A percentile compares a stretch with the other conserved stretches of the same genome.
phyloP scores from a whole-genome alignment of 306 rosid species.

The Bauhinia variegata region DNA sequence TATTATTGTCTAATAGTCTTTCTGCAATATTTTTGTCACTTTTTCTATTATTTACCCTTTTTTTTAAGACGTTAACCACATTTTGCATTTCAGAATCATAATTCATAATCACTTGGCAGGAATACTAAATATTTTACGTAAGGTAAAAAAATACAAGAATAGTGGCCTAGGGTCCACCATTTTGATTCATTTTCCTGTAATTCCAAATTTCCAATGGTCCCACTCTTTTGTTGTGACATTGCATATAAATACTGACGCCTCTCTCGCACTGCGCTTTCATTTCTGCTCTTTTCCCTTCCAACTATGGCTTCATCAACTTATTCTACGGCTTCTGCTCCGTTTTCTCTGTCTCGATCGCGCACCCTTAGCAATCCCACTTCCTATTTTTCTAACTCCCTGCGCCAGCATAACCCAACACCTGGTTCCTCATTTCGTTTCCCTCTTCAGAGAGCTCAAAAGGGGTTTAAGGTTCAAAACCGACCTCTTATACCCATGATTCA shows the following conservation, averaged over 20 bases:
- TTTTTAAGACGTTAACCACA: too few species aligned
- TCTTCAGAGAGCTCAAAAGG: slow-evolving; percentile 23
- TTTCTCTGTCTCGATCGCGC: slow-evolving; percentile 40
- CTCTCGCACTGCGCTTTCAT: background rate
- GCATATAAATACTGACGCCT: background rate
- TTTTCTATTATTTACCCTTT: too few species aligned
- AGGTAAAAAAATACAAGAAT: too few species aligned
- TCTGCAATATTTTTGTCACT: too few species aligned
- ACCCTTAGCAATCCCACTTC: slow-evolving; percentile 26
- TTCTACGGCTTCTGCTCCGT: slow-evolving; percentile 15
- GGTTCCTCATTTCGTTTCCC: slow-evolving; percentile 43
- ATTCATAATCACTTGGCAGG: too few species aligned
- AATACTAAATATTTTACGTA: too few species aligned
- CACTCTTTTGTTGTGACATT: too few species aligned
- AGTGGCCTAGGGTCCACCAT: too few species aligned
- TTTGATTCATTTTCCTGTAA: too few species aligned
- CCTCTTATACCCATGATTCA: slow-evolving; percentile 43
- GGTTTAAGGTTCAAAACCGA: slow-evolving; percentile 38
- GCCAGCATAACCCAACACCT: slow-evolving; percentile 20
- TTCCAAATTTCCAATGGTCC: too few species aligned
- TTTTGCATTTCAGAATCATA: too few species aligned
- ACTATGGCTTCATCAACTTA: slow-evolving; percentile 40
- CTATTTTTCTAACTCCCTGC: background rate
- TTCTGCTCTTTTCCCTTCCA: background rate
- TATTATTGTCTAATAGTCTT: too few species aligned